Base-by-base conservation (phyloP, 306 rosid genomes). In the Vigna radiata region DNA sequence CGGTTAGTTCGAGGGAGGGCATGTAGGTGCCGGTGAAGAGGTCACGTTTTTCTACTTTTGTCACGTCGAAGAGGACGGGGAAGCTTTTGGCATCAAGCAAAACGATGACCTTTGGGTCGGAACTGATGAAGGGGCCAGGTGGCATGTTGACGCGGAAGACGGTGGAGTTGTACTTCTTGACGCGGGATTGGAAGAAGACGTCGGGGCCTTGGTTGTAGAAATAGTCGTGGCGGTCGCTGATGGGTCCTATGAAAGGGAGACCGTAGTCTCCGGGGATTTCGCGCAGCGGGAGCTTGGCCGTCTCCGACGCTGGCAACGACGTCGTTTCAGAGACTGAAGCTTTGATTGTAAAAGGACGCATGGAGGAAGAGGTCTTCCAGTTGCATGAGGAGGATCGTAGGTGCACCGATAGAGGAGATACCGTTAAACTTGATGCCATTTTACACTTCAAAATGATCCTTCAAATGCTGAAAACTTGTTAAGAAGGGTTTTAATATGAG, bases 141-240 rank as follows among this genome's bases (percentile, higher is more conserved):
- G 99, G 99, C 91, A 92, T 87, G 76, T 95, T 95, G 79, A 89
- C 87, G 55, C 97, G 84, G 83, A 83, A 95, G 1, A 95, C 90
- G 27, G 97, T 92, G 1, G 99, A 95, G 29, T 78, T 65, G 79
- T 95, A 81, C 21, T 90, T 93, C 1, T 72, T 87, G 60, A 62
- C 41, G 14, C 93, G 88, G 12, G 93, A 85, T 65, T 83, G 82
- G 83, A 95, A 88, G 85, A 11, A 95, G 6, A 85, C 85, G 2
- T 91, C 88, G 2, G 88, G 85, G 1, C 99, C 99, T 73, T 90
- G 89, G 78, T 85, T 86, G 83, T 95, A 92, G 81, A 92, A 95
- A 76, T 81, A 95, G 56, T 90, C 99, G 0, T 56, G 83, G 0
- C 99, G 92, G 68, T 95, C 99, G 29, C 75, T 76, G 64, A 89